Percentiles rank a stretch among this genome's conserved stretches.
Conservation (phyloP, 345 rosid genomes). For the Arabis hirsuta region DNA sequence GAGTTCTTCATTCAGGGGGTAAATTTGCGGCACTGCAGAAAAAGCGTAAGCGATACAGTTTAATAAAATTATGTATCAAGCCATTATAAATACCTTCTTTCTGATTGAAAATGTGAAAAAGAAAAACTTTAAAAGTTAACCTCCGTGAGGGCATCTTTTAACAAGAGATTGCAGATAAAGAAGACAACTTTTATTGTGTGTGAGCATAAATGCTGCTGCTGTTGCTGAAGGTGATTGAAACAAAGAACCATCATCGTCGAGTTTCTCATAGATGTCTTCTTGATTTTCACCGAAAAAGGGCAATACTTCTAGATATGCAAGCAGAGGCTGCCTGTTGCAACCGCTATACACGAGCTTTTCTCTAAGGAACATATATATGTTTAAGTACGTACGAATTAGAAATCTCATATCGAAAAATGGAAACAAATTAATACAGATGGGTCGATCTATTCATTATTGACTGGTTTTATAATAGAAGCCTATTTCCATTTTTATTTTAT, state of each 20-base stretch:
- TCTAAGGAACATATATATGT: constrained; percentile 27
- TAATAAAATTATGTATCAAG: too few relatives aligned
- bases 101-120: not conserved
- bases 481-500: too few relatives aligned
- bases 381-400: too few relatives aligned
- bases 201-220: constrained; percentile 59
- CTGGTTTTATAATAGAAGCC: too few relatives aligned
- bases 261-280: constrained; percentile 37
- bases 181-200: constrained; percentile 47
- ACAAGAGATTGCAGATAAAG: constrained; percentile 52
- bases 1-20: constrained; percentile 57
- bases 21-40: constrained; percentile 50
- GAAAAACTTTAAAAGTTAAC: constrained; percentile 23
- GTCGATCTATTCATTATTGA: not conserved
- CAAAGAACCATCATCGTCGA: constrained; percentile 54
- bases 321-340: constrained; percentile 33
- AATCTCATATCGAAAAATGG: not conserved
- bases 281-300: constrained; percentile 37
- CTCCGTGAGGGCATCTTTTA: constrained; percentile 49
- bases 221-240: constrained; percentile 74
- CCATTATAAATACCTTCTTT: too few relatives aligned
- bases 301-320: constrained; percentile 58
- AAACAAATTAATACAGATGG: not conserved
- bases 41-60: not conserved
- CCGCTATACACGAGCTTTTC: constrained; percentile 42